Percentiles rank a stretch among this genome's conserved stretches.
phyloP scores from a whole-genome alignment of 2,329 filamentous ascomycete species.

The Nannizziopsis barbatae region DNA sequence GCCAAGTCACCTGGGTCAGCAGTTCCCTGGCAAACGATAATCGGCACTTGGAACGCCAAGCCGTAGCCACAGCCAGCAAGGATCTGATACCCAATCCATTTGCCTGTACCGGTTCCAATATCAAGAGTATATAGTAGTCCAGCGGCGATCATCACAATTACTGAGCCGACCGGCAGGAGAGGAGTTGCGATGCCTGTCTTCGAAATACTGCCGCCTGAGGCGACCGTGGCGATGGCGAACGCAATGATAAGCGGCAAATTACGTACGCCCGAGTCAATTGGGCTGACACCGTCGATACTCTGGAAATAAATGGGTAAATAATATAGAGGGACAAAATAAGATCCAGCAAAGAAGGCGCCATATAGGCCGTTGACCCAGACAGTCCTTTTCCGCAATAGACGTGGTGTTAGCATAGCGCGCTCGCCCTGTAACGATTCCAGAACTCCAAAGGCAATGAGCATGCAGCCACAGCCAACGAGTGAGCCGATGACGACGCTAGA shows the following conservation, averaged over 20 bases:
- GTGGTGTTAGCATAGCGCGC: constrained; percentile 36
- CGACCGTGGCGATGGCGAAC: constrained; percentile 8
- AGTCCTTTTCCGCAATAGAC: constrained; percentile 35
- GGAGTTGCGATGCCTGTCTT: constrained; percentile 16
- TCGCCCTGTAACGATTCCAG: constrained; percentile 31
- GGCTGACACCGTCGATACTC: background rate
- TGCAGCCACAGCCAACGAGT: constrained; percentile 42
- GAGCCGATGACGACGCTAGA: constrained; percentile 38
- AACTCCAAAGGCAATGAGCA: constrained; percentile 33
- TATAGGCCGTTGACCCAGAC: constrained; percentile 26
- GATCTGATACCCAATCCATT: constrained; percentile 33
- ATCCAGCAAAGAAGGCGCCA: constrained; percentile 32
- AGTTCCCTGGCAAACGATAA: constrained; percentile 27
- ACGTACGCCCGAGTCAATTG: background rate
- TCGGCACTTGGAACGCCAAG: constrained; percentile 27
- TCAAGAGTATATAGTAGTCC: constrained; percentile 29
- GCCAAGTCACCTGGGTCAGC: constrained; percentile 25
- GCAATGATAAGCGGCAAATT: constrained; percentile 21
- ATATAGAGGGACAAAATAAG: constrained; percentile 36
- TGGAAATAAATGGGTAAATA: constrained; percentile 37
- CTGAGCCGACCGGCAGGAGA: constrained; percentile 23
- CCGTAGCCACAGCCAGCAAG: constrained; percentile 28
- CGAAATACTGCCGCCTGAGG: background rate
- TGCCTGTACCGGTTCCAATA: constrained; percentile 22
- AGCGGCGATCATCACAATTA: constrained; percentile 25